phyloP scores from a whole-genome alignment of 345 rosid genomes.

The Gossypium anomalum region DNA sequence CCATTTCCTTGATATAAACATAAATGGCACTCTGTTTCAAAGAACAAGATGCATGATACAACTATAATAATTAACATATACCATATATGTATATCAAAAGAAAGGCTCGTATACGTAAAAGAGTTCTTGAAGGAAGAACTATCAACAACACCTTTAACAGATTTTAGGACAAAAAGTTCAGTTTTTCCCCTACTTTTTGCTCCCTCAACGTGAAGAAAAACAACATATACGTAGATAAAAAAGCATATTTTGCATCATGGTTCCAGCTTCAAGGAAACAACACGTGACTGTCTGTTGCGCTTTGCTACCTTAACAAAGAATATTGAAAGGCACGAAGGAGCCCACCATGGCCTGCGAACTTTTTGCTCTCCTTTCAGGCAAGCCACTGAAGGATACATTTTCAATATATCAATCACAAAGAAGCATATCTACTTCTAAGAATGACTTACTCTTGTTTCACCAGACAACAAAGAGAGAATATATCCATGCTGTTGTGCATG shows the following conservation, averaged over 20 bases:
- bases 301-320: conserved; percentile 78
- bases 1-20: conserved; percentile 18
- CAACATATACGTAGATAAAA: conserved; percentile 49
- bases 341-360: conserved; percentile 97
- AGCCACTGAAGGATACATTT: conserved; percentile 51
- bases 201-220: conserved; percentile 36
- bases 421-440: not conserved
- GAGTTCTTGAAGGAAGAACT: conserved; percentile 41
- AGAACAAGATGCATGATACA: conserved; percentile 19
- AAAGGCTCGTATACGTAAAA: conserved; percentile 20
- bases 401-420: conserved; percentile 3
- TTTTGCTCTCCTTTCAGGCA: conserved; percentile 96
- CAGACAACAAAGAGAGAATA: not conserved
- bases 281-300: conserved; percentile 91
- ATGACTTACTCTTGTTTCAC: not conserved
- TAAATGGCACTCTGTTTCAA: conserved; percentile 7
- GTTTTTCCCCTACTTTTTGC: conserved; percentile 18
- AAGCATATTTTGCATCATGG: conserved; percentile 50
- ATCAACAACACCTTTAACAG: conserved; percentile 24
- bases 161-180: conserved; percentile 16
- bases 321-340: conserved; percentile 80
- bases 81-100: not conserved
- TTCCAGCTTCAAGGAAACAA: conserved; percentile 92
- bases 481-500: not conserved
- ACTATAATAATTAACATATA: conserved; percentile 26